Conservation (phyloP, 805 yeast species). For the Yamadazyma endophytica region DNA sequence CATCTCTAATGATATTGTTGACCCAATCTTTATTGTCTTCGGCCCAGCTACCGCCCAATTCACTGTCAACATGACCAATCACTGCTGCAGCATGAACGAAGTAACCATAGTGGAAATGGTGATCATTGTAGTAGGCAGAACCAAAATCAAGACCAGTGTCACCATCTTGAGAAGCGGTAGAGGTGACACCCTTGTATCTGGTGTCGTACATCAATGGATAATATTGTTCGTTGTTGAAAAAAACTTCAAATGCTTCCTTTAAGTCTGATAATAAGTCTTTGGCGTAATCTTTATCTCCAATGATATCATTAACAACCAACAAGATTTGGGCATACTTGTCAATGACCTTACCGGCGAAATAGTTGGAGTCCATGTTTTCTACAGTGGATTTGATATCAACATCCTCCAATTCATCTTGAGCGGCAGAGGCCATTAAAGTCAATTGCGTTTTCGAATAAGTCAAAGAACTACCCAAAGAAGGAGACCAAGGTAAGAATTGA, state of each 20-base stretch:
- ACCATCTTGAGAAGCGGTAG: slow-evolving; percentile 44
- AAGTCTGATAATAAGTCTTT: slow-evolving; percentile 27
- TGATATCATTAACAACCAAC: slow-evolving; percentile 46
- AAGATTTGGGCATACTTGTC: slow-evolving; percentile 57
- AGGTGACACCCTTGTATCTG: slow-evolving; percentile 52
- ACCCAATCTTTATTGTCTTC: slow-evolving; percentile 49
- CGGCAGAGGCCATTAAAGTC: slow-evolving; percentile 39
- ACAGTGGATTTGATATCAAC: slow-evolving; percentile 44
- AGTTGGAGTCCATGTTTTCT: slow-evolving; percentile 36
- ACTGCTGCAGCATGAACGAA: slow-evolving; percentile 80
- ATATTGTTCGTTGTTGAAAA: slow-evolving; percentile 38
- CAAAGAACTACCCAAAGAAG: slow-evolving; percentile 23
- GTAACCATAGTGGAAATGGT: slow-evolving; percentile 85
- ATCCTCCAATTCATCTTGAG: slow-evolving; percentile 42
- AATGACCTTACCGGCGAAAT: slow-evolving; percentile 49
- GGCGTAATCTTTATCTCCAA: slow-evolving; percentile 39
- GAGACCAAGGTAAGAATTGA: slow-evolving; percentile 45
- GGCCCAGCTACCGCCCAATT: slow-evolving; percentile 53
- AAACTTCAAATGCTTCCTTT: slow-evolving; percentile 41
- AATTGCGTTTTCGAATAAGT: slow-evolving; percentile 43
- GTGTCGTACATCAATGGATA: slow-evolving; percentile 56
- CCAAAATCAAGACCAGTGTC: slow-evolving; percentile 59
- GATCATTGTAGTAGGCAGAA: slow-evolving; percentile 75
- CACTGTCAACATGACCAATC: slow-evolving; percentile 61
- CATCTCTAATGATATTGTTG: slow-evolving; percentile 59